These are phyloP conservation scores for Dacryopinax primogenitus DNA, from an alignment of 768 basidiomycete genomes.

Conservation along the genomic window DNA sequence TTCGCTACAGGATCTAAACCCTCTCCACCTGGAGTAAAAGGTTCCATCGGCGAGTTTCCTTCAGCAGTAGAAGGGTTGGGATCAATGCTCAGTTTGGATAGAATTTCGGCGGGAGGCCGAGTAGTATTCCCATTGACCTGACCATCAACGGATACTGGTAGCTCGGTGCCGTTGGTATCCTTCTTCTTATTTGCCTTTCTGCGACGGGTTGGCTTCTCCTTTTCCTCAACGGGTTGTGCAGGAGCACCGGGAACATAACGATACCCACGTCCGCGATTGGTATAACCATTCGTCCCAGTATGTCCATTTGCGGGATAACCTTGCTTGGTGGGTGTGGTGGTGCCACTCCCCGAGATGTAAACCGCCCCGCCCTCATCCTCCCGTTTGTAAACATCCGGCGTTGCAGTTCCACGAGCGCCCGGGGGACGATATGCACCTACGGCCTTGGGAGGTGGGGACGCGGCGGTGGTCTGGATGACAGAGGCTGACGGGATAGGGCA, in stretches of 20 bases:
- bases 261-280: constrained; percentile 27
- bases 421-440: constrained; percentile 89
- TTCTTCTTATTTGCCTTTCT: constrained; percentile 52
- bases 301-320: constrained; percentile 26
- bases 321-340: constrained; percentile 36
- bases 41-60: not conserved
- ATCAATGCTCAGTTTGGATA: not conserved
- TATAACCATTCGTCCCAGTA: constrained; percentile 19
- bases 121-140: constrained; percentile 9
- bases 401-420: constrained; percentile 77
- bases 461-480: constrained; percentile 32
- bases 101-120: not conserved
- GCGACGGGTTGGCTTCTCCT: constrained; percentile 25
- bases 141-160: constrained; percentile 10
- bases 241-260: constrained; percentile 68
- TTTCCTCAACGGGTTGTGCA: constrained; percentile 31
- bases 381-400: constrained; percentile 78
- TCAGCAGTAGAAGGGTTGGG: not conserved
- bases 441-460: constrained; percentile 45
- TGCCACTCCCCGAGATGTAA: constrained; percentile 34
- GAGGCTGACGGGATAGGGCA: constrained; percentile 54
- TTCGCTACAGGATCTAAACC: constrained; percentile 67
- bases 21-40: constrained; percentile 14
- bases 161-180: constrained; percentile 29
- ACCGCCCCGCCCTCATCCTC: constrained; percentile 76